Percentiles rank a stretch among this genome's conserved stretches.
Evolutionary conservation across 1,284 basidiomycete genomes (phyloP).

Genomic region (Trichosporon inkin): DNA sequence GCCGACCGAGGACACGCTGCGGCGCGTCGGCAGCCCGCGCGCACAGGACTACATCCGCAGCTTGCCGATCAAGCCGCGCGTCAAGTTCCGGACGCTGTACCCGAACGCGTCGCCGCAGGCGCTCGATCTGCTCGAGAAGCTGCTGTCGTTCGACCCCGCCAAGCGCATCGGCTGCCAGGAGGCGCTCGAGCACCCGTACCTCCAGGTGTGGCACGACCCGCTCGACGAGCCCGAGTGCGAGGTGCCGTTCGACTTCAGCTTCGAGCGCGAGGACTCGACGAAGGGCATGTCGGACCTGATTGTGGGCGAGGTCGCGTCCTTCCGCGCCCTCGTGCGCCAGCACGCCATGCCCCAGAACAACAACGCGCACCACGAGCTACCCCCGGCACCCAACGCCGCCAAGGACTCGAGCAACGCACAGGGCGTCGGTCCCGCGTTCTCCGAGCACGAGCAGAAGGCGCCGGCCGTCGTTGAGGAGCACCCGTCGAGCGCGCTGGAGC

Average conservation of each 20-base stretch:
- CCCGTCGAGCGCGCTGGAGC: constrained; percentile 78
- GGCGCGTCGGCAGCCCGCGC: constrained; percentile 85
- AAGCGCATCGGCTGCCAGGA: constrained; percentile 94
- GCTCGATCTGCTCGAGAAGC: constrained; percentile 83
- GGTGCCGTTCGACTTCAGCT: constrained; percentile 89
- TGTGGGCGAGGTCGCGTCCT: constrained; percentile 64
- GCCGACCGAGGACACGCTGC: constrained; percentile 90
- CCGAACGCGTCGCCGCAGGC: constrained; percentile 90
- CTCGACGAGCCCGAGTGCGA: constrained; percentile 80
- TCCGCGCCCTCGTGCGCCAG: constrained; percentile 45
- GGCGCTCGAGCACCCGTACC: constrained; percentile 89
- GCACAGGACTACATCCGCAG: constrained; percentile 86
- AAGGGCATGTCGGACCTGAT: constrained; percentile 97
- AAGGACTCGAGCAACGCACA: constrained; percentile 27
- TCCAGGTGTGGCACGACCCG: constrained; percentile 93
- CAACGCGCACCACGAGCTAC: constrained; percentile 33
- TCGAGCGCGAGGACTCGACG: constrained; percentile 92
- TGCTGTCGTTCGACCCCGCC: constrained; percentile 94
- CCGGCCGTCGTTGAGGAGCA: constrained; percentile 57
- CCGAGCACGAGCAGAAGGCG: constrained; percentile 57
- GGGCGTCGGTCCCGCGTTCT: constrained; percentile 48
- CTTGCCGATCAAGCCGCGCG: constrained; percentile 89
- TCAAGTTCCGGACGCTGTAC: constrained; percentile 86
- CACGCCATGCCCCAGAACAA: constrained; percentile 28
- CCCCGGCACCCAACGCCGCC: constrained; percentile 33